Evolutionary conservation across 441 rosid species (phyloP), one percentile per base, ranked within the genome.

Genomic region (Gossypium gossypioides): DNA sequence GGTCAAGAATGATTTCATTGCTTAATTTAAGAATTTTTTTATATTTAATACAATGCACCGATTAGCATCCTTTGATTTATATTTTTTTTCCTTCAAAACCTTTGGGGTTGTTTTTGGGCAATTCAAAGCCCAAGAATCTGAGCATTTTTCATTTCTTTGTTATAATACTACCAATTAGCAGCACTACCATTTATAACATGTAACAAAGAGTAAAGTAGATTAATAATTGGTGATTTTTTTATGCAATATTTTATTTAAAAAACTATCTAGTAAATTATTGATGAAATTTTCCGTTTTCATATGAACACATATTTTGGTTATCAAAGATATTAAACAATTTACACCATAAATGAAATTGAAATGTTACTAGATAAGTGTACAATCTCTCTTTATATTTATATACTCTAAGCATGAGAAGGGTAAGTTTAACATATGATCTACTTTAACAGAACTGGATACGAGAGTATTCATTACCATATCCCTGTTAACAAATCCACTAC

Each of bases 331-430:
- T 52, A 52, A 21, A 52, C 57, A 52, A 52, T 6, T 51, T 51
- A 51, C 55, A 6, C 8, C 57, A 16, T 18, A 52, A 52, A 52
- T 60, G 10, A 60, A 29, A 29, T 42, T 42, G 52, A 51, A 66
- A 62, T 9, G 54, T 82, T 78, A 86, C 68, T 77, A 82, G 77
- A 88, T 4, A 54, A 91, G 71, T 12, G 75, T 78, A 73, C 87
- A 80, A 76, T 80, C 90, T 72, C 86, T 84, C 75, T 86, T 86
- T 61, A 93, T 59, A 76, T 86, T 86, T 64, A 93, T 59, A 75
- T 87, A 88, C 52, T 82, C 78, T 65, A 83, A 75, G 78, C 91
- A 86, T 0, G 93, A 81, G 75, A 93, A 93, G 15, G 96, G 92
- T 7, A 91, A 79, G 79, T 79, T 75, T 66, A 91, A 58, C 71